These are phyloP conservation scores for Fusarium albosuccineum DNA, from an alignment of 2,329 filamentous ascomycete genomes.

Conservation along the genomic window DNA sequence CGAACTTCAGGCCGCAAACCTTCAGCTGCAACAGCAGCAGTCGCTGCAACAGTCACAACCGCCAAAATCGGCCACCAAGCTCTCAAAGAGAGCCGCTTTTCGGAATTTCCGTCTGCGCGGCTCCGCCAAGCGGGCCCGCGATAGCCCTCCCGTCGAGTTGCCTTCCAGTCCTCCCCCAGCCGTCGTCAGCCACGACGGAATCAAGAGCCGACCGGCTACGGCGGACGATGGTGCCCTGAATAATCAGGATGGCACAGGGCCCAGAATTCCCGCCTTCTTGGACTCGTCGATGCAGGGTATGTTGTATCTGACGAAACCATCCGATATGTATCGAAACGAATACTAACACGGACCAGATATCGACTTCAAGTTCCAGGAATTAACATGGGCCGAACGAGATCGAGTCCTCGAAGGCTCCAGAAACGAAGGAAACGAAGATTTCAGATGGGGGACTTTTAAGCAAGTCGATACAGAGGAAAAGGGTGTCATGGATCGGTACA, in stretches of 20 bases:
- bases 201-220: constrained; percentile 43
- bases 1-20: constrained; percentile 40
- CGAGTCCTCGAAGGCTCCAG: constrained; percentile 57
- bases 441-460: constrained; percentile 53
- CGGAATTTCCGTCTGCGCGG: constrained; percentile 60
- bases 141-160: constrained; percentile 55
- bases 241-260: constrained; percentile 27
- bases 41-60: constrained; percentile 21
- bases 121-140: constrained; percentile 61
- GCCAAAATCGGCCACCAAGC: constrained; percentile 40
- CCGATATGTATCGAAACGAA: not conserved
- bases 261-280: constrained; percentile 56
- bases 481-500: constrained; percentile 79
- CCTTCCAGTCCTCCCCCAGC: constrained; percentile 49
- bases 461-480: constrained; percentile 49
- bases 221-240: constrained; percentile 34
- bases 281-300: constrained; percentile 54
- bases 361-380: constrained; percentile 64
- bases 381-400: constrained; percentile 66
- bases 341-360: constrained; percentile 56
- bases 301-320: constrained; percentile 18
- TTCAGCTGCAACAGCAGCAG: constrained; percentile 39
- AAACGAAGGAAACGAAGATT: constrained; percentile 51
- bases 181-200: constrained; percentile 55
- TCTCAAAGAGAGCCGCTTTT: constrained; percentile 56